Base-by-base conservation (phyloP, 116 monocot species). In the Dioscorea cayenensis region DNA sequence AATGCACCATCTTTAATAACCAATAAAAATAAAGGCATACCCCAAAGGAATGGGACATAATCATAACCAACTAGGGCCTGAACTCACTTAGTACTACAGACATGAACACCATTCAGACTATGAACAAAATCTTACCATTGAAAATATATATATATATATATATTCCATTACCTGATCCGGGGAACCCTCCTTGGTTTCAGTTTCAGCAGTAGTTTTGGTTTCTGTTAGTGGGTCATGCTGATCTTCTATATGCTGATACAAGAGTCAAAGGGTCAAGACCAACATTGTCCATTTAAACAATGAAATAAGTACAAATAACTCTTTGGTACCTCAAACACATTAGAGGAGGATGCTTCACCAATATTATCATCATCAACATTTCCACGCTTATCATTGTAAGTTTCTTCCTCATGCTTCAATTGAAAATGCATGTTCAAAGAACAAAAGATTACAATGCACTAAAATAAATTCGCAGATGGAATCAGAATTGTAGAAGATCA, bases 341-440 rank as follows among this genome's bases (percentile, higher is more conserved):
- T n/a, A 18, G 10, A 5, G 17, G 55, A 55, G 13, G 55, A 55
- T 16, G 14, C 14, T 5, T 55, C 55, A 55, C 36, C 64, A 77
- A 38, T 18, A 36, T 13, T n/a, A 73, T 69, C 69, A 73, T 71
- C 66, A 72, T 77, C 77, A 43, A 12, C 65, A 77, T n/a, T 43
- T 65, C 48, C 81, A 37, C 71, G 22, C 50, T 73, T 37, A 66
- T 77, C 77, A 77, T 76, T 84, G 70, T 74, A 61, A 21, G 63
- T 73, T 62, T 80, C 76, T 20, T 49, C 66, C 51, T 59, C 73
- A 68, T 76, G 49, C 84, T 82, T 71, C 14, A 78, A 28, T 32
- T 32, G 32, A 32, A 32, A 32, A 32, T 2, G 9, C 36, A 60
- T 23, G 22, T 62, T 23, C 22, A 22, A 23, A 5, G 65, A 75